A percentile compares a stretch with the other conserved stretches of the same genome.
phyloP scores from a whole-genome alignment of 2,329 filamentous ascomycete species.

The Fusarium zealandicum region DNA sequence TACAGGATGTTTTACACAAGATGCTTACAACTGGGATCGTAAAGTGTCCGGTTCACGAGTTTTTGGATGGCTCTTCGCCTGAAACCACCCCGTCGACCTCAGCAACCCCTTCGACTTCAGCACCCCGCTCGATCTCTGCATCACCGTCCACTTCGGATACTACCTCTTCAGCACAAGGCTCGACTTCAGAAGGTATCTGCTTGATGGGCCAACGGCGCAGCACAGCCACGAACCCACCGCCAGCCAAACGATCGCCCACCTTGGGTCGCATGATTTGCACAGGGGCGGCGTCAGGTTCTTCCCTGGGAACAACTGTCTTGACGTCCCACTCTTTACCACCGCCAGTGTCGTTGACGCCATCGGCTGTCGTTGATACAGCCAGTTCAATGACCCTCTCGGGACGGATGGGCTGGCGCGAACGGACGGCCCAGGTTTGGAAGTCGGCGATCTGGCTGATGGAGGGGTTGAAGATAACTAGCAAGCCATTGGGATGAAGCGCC shows the following conservation, averaged over 20 bases:
- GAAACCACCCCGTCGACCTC: background rate
- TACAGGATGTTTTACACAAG: background rate
- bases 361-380: slow-evolving; percentile 49
- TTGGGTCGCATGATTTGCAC: slow-evolving; percentile 53
- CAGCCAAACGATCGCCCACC: slow-evolving; percentile 50
- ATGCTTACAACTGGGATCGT: background rate
- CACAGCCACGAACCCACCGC: slow-evolving; percentile 52
- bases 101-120: slow-evolving; percentile 6
- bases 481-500: slow-evolving; percentile 69
- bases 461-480: slow-evolving; percentile 75
- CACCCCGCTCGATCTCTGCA: background rate
- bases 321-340: slow-evolving; percentile 71
- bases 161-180: slow-evolving; percentile 13
- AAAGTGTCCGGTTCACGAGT: slow-evolving; percentile 1
- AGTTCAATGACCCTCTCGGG: slow-evolving; percentile 69
- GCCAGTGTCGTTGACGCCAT: slow-evolving; percentile 54
- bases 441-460: slow-evolving; percentile 79
- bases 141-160: slow-evolving; percentile 8
- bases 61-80: background rate
- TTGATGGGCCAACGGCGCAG: slow-evolving; percentile 44
- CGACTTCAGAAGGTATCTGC: slow-evolving; percentile 10
- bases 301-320: slow-evolving; percentile 52
- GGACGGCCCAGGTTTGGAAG: slow-evolving; percentile 58
- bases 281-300: slow-evolving; percentile 28
- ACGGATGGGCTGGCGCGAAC: slow-evolving; percentile 59